A percentile compares a stretch with the other conserved stretches of the same genome.
These are phyloP conservation scores for Phyllosticta paracitricarpa DNA, from an alignment of 2,329 filamentous ascomycete genomes.

Conservation along the genomic window DNA sequence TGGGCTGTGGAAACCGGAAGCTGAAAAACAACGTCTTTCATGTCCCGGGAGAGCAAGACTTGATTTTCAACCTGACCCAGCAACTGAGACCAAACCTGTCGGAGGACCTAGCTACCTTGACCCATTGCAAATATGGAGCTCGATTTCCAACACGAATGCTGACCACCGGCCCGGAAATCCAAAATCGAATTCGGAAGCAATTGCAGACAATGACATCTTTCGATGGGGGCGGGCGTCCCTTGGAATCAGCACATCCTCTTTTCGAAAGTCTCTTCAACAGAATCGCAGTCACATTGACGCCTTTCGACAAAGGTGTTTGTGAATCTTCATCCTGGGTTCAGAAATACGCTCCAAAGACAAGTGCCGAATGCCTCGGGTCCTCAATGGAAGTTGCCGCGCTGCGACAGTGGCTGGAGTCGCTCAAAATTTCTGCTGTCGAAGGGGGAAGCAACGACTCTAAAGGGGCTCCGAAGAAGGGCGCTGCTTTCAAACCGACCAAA, in stretches of 20 bases:
- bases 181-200: slow-evolving; percentile 24
- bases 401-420: slow-evolving; percentile 67
- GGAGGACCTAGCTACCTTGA: neutral
- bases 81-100: neutral
- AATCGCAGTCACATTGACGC: slow-evolving; percentile 55
- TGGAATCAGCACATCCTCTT: slow-evolving; percentile 41
- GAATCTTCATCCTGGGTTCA: slow-evolving; percentile 67
- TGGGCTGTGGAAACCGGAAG: slow-evolving; percentile 16
- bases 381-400: slow-evolving; percentile 61
- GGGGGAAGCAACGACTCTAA: slow-evolving; percentile 39
- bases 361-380: slow-evolving; percentile 64
- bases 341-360: slow-evolving; percentile 68
- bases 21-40: slow-evolving; percentile 29
- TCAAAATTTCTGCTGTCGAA: slow-evolving; percentile 69
- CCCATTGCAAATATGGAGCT: neutral
- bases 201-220: neutral
- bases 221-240: neutral
- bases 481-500: slow-evolving; percentile 28
- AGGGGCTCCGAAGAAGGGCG: slow-evolving; percentile 10
- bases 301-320: slow-evolving; percentile 70
- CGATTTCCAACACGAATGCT: slow-evolving; percentile 22
- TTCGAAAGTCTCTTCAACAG: slow-evolving; percentile 49
- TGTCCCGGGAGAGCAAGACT: slow-evolving; percentile 21
- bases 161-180: slow-evolving; percentile 30
- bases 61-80: slow-evolving; percentile 9